Evolutionary conservation across 176 grass and related monocot genomes (phyloP).

Genomic region (Oryza nivara): DNA sequence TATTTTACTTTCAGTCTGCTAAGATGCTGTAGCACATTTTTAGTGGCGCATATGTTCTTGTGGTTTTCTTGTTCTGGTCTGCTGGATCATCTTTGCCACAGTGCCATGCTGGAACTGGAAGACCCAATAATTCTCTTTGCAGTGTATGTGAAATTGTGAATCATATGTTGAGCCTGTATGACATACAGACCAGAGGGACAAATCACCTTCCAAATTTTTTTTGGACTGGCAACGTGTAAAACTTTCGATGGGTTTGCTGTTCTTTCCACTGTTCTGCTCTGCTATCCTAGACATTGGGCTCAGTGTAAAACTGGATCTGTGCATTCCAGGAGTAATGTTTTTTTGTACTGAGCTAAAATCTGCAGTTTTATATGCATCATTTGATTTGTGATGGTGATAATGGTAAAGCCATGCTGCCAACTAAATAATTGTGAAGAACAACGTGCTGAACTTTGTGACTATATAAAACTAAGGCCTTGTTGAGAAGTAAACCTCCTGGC

Average conservation of each 20-base stretch:
- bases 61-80: neutral
- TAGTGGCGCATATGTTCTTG: neutral
- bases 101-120: neutral
- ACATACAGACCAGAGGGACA: neutral
- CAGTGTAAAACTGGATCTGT: neutral
- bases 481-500: neutral
- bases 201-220: neutral
- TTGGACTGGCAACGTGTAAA: neutral
- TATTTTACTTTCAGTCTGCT: neutral
- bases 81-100: neutral
- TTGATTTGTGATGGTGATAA: neutral
- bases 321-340: neutral
- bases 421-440: neutral
- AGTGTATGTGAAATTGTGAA: neutral
- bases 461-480: neutral
- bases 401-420: too few species aligned
- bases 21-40: neutral
- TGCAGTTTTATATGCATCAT: neutral
- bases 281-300: neutral
- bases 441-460: neutral
- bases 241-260: conserved; percentile 12
- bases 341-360: neutral
- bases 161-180: conserved; percentile 6
- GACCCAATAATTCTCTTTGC: neutral
- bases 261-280: neutral